Evolutionary conservation across 1,284 basidiomycete genomes (phyloP).

Genomic region (Ceratobasidium sp.): DNA sequence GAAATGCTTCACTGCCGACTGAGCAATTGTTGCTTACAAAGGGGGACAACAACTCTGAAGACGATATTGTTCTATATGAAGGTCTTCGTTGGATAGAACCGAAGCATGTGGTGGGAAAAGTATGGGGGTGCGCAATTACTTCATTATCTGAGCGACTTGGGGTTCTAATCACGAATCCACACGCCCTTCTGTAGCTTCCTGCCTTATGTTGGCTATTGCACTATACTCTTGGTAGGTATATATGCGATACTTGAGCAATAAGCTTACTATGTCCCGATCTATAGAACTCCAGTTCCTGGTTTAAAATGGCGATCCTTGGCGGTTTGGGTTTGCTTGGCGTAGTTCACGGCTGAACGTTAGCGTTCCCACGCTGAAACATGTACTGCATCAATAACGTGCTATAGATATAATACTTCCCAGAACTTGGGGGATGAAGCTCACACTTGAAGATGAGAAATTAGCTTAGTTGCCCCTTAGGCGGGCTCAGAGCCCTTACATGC

Average conservation of each 20-base stretch:
- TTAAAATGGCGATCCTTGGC: neutral
- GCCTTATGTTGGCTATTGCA: conserved; percentile 94
- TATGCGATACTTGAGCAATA: neutral
- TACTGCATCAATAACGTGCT: neutral
- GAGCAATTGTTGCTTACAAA: conserved; percentile 88
- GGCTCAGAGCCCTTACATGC: neutral
- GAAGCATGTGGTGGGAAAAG: conserved; percentile 91
- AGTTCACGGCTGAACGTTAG: neutral
- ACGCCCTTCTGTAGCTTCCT: conserved; percentile 65
- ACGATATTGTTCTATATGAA: conserved; percentile 87
- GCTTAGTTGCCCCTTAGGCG: neutral
- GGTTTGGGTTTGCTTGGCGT: neutral
- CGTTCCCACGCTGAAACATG: neutral
- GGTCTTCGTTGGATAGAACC: conserved; percentile 85
- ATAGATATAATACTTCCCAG: neutral
- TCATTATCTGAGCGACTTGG: neutral
- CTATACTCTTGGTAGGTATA: conserved; percentile 81
- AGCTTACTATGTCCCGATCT: neutral
- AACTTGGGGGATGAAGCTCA: neutral
- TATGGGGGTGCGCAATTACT: conserved; percentile 73
- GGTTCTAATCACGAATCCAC: too few relatives aligned
- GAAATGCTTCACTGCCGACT: conserved; percentile 27
- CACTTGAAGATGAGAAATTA: neutral
- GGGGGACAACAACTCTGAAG: conserved; percentile 90
- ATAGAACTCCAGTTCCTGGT: neutral